phyloP scores from a whole-genome alignment of 768 basidiomycete species.

The Clathrus columnatus region DNA sequence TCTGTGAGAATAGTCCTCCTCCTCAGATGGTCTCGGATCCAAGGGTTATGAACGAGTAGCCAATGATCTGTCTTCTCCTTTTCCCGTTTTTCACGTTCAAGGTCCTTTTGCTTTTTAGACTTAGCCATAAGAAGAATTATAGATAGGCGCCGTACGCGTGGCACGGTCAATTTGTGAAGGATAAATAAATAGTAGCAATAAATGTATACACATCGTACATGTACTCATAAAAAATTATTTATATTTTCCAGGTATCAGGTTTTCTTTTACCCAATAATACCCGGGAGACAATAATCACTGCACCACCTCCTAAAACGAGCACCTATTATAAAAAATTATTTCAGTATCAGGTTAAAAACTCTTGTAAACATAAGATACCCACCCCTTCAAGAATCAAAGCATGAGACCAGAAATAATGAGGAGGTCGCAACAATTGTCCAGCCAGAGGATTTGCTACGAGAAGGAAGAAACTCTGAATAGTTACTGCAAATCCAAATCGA shows the following conservation, averaged over 20 bases:
- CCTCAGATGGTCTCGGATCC: not conserved
- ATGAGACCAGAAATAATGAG: not conserved
- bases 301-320: too few relatives aligned
- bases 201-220: too few relatives aligned
- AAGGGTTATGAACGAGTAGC: conserved; percentile 1
- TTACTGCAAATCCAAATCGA: conserved; percentile 39
- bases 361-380: too few relatives aligned
- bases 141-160: not conserved
- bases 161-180: too few relatives aligned
- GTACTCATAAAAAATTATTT: too few relatives aligned
- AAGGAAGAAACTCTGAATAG: conserved; percentile 35
- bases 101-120: not conserved
- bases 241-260: too few relatives aligned
- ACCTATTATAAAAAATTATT: too few relatives aligned
- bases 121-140: not conserved
- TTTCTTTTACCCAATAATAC: too few relatives aligned
- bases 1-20: not conserved
- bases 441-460: conserved; percentile 45
- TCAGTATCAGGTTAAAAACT: too few relatives aligned
- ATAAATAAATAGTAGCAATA: not conserved
- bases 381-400: not conserved
- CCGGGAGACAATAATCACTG: too few relatives aligned
- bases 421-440: conserved; percentile 20
- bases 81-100: not conserved
- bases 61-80: conserved; percentile 1